Base-by-base conservation (phyloP, 305 asterid species). In the Solanum hybrid region DNA sequence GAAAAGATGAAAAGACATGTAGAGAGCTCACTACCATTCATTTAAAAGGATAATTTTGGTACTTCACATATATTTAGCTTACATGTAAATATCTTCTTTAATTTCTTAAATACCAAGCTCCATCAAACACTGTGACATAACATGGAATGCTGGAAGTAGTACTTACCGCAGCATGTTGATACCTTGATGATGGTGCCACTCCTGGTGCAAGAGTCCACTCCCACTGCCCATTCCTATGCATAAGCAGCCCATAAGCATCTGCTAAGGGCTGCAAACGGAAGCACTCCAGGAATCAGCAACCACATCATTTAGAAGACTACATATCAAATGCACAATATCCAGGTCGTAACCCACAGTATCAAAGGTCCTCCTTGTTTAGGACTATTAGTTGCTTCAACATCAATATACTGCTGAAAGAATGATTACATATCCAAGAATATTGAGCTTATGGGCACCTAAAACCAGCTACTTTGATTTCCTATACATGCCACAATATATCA, bases 201-300 rank as follows among this genome's bases (percentile, higher is more conserved):
- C 99, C 99, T 56, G 99, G 99, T 85, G 99, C 99, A 89, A 96
- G 98, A 90, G 99, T 98, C 99, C 99, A 98, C 90, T 98, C 99
- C 99, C 99, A 98, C 79, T 94, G 93, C 51, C 99, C 99, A 94
- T 93, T 98, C 90, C 98, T 96, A 93, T 98, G 99, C 99, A 96
- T 96, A 89, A 98, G 99, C 93, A 98, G 93, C 91, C 99, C 99
- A 91, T 97, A 98, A 90, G 99, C 99, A 96, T 98, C 99, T 90
- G 96, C 95, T 90, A 97, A 92, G 42, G 99, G 98, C 99, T 98
- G 95, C 89, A 92, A 60, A 95, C 78, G 88, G 73, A 90, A 32
- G 92, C 79, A 90, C 29, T 78, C 75, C 42, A 85, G 76, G 76
- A 85, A 85, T 85, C 75, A 84, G 20, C 75, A 84, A 84, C 87